Conservation (phyloP, 306 rosid species). For the Cicer arietinum region DNA sequence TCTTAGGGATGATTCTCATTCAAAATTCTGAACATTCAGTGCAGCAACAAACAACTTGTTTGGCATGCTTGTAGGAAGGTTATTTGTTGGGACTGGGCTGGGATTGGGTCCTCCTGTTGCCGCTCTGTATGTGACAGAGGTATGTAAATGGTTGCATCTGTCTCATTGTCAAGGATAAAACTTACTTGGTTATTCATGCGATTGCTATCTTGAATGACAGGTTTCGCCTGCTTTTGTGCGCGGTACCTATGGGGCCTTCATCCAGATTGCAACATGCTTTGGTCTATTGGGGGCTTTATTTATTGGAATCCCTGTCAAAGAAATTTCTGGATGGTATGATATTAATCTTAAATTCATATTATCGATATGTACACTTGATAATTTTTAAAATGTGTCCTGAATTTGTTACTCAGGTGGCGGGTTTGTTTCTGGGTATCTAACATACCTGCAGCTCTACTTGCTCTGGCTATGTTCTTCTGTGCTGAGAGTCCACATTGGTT, state of each 20-base stretch:
- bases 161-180: constrained; percentile 28
- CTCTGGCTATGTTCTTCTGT: constrained; percentile 76
- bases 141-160: constrained; percentile 47
- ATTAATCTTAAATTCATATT: constrained; percentile 23
- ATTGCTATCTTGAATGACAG: constrained; percentile 52
- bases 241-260: constrained; percentile 92
- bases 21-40: constrained; percentile 62
- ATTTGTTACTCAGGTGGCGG: constrained; percentile 84
- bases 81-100: constrained; percentile 95
- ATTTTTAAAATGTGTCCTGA: constrained; percentile 38
- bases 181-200: constrained; percentile 31
- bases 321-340: constrained; percentile 78
- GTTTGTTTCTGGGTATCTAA: constrained; percentile 87
- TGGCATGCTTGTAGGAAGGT: constrained; percentile 95
- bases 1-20: constrained; percentile 31
- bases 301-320: constrained; percentile 93
- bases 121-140: constrained; percentile 91
- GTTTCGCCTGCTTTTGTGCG: constrained; percentile 93
- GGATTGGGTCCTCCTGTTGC: constrained; percentile 92
- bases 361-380: constrained; percentile 34
- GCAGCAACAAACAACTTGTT: constrained; percentile 83
- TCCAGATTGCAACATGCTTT: constrained; percentile 94
- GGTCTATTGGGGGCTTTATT: constrained; percentile 88
- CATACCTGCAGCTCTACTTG: constrained; percentile 84
- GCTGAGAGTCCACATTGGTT: constrained; percentile 97